Evolutionary conservation across 345 rosid genomes (phyloP).

Genomic region (Rhizophora mangle): DNA sequence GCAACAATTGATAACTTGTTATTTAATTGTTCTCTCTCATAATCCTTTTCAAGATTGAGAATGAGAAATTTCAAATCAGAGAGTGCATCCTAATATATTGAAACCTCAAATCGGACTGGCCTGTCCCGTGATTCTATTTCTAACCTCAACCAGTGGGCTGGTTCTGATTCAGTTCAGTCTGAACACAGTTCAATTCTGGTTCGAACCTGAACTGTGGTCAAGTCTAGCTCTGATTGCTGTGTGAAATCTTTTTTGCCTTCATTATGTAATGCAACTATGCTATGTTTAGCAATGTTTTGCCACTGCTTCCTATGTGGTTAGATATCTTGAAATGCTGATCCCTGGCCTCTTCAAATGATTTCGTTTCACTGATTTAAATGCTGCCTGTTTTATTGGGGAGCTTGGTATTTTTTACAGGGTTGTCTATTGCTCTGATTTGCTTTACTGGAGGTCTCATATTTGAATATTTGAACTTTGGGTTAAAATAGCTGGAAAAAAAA

Average conservation of each 20-base stretch:
- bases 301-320: neutral
- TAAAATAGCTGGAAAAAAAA: too few species aligned
- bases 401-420: neutral
- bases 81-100: constrained; percentile 25
- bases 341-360: neutral
- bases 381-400: neutral
- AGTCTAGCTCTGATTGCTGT: constrained; percentile 2
- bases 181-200: too few species aligned
- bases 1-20: too few species aligned
- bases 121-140: too few species aligned
- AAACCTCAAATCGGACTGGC: too few species aligned
- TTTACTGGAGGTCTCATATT: neutral
- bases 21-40: too few species aligned
- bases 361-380: neutral
- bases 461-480: neutral
- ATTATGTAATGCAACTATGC: neutral
- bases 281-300: neutral
- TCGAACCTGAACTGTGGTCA: too few species aligned
- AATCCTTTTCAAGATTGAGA: too few species aligned
- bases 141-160: too few species aligned
- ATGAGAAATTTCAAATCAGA: neutral
- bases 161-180: too few species aligned
- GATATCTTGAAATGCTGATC: neutral
- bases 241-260: neutral
- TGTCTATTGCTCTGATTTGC: neutral